Percentiles rank a stretch among this genome's conserved stretches.
Evolutionary conservation across 2,329 filamentous ascomycete genomes (phyloP).

Genomic region (Fonsecaea monophora): DNA sequence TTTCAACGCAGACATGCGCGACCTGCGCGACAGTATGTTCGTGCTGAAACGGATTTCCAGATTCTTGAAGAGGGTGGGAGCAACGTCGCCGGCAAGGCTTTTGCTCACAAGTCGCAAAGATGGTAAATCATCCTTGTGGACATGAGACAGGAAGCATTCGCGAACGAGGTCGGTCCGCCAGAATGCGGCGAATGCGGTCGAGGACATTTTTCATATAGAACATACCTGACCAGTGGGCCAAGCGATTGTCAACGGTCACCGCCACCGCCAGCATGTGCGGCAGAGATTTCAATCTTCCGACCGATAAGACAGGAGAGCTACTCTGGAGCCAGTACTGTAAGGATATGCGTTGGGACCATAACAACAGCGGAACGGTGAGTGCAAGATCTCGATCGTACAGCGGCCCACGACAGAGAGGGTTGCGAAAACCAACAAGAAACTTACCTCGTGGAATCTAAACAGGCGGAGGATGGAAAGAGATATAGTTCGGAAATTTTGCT

Average conservation of each 20-base stretch:
- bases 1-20: slow-evolving; percentile 74
- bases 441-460: slow-evolving; percentile 18
- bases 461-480: slow-evolving; percentile 18
- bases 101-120: slow-evolving; percentile 48
- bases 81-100: slow-evolving; percentile 45
- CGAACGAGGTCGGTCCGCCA: slow-evolving; percentile 48
- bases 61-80: slow-evolving; percentile 52
- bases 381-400: slow-evolving; percentile 7
- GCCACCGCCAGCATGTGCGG: background rate
- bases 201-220: slow-evolving; percentile 30
- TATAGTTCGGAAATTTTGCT: slow-evolving; percentile 21
- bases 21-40: slow-evolving; percentile 76
- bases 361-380: background rate
- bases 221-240: slow-evolving; percentile 27
- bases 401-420: slow-evolving; percentile 16
- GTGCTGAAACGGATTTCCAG: slow-evolving; percentile 58
- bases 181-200: slow-evolving; percentile 44
- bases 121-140: slow-evolving; percentile 45
- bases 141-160: slow-evolving; percentile 43
- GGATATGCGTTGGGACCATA: background rate
- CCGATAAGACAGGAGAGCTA: slow-evolving; percentile 39
- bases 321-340: slow-evolving; percentile 4
- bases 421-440: slow-evolving; percentile 17
- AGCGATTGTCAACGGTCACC: background rate
- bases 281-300: slow-evolving; percentile 3